Evolutionary conservation across 2,329 filamentous ascomycete genomes (phyloP).

Genomic region (Aspergillus sojae): DNA sequence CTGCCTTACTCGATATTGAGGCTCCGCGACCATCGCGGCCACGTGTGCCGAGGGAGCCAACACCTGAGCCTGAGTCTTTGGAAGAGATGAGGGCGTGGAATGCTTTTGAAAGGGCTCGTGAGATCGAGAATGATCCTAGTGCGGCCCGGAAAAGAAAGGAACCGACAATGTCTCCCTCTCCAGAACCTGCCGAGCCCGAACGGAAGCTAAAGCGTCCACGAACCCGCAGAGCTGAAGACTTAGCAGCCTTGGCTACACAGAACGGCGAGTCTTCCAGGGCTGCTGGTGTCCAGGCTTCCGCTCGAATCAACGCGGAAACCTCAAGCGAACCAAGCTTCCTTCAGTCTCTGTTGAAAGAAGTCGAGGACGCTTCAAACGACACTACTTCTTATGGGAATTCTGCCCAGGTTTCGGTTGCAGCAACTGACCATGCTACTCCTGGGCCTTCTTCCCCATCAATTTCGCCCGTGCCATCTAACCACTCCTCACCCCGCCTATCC

Average conservation of each 20-base stretch:
- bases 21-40: constrained; percentile 45
- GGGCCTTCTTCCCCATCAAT: constrained; percentile 46
- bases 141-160: constrained; percentile 54
- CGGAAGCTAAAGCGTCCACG: constrained; percentile 86
- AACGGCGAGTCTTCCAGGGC: constrained; percentile 44
- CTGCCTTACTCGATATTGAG: constrained; percentile 60
- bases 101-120: constrained; percentile 81
- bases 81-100: constrained; percentile 89
- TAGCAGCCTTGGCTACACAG: constrained; percentile 48
- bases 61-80: constrained; percentile 68
- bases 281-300: constrained; percentile 33
- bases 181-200: constrained; percentile 68
- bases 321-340: constrained; percentile 74
- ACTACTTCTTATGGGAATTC: constrained; percentile 35
- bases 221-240: constrained; percentile 67
- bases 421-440: constrained; percentile 40
- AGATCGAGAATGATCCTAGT: constrained; percentile 59
- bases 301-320: constrained; percentile 37
- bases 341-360: constrained; percentile 83
- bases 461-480: constrained; percentile 44
- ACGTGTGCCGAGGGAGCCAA: constrained; percentile 39
- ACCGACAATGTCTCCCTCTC: constrained; percentile 76
- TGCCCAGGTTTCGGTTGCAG: constrained; percentile 38
- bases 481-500: constrained; percentile 42
- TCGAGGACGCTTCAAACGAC: constrained; percentile 61